A percentile compares a stretch with the other conserved stretches of the same genome.
phyloP scores from a whole-genome alignment of 176 grass and related monocot genomes.

The Saccharum spontaneum region DNA sequence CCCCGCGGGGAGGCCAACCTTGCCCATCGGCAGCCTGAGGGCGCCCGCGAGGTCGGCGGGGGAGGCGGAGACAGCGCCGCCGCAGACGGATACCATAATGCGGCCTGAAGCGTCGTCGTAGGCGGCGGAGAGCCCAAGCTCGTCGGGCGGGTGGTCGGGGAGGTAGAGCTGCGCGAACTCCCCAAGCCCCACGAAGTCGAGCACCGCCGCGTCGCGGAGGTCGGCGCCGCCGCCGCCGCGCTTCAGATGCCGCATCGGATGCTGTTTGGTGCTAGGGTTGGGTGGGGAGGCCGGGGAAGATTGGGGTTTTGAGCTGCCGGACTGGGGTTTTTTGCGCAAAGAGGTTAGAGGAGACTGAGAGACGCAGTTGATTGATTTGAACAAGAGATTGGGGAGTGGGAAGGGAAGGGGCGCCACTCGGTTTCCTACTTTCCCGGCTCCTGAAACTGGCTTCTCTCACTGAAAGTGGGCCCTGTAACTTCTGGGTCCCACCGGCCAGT shows the following conservation, averaged over 20 bases:
- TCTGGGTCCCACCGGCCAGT: too few species aligned
- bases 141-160: neutral
- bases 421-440: neutral
- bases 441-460: neutral
- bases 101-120: neutral
- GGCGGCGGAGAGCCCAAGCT: slow-evolving; percentile 15
- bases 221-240: neutral
- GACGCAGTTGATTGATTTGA: slow-evolving; percentile 42
- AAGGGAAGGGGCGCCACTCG: neutral
- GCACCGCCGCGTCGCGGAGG: neutral
- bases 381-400: neutral
- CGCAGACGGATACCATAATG: slow-evolving; percentile 18
- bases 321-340: slow-evolving; percentile 36
- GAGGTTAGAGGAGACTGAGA: neutral
- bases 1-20: neutral
- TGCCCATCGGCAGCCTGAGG: slow-evolving; percentile 3
- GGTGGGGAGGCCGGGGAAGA: neutral
- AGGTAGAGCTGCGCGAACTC: slow-evolving; percentile 27
- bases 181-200: slow-evolving; percentile 24
- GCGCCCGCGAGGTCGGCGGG: slow-evolving; percentile 23
- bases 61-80: neutral
- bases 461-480: neutral
- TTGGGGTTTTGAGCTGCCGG: neutral
- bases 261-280: neutral
- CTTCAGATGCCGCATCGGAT: neutral